These are phyloP conservation scores for Kwoniella bestiolae DNA, from an alignment of 768 basidiomycete species.

Conservation along the genomic window DNA sequence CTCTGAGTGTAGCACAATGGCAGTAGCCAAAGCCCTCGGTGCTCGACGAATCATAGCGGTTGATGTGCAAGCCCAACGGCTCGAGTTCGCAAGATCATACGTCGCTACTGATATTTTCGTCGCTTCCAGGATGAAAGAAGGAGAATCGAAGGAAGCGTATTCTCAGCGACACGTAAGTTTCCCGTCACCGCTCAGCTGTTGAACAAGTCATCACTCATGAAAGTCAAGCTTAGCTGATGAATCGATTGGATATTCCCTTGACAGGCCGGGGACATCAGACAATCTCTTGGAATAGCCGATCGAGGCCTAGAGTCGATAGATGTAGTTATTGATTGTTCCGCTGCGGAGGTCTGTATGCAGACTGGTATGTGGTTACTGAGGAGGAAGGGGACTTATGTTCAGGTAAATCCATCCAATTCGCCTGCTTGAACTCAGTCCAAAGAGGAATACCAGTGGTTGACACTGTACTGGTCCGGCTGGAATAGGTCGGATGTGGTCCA, in stretches of 20 bases:
- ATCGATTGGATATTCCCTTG: too few relatives aligned
- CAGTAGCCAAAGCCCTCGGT: constrained; percentile 87
- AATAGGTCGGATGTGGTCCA: constrained; percentile 20
- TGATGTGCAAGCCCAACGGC: constrained; percentile 63
- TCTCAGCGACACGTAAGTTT: constrained; percentile 67
- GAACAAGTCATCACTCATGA: too few relatives aligned
- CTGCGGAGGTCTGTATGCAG: constrained; percentile 88
- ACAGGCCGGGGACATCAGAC: constrained; percentile 67
- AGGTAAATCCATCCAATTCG: constrained; percentile 11
- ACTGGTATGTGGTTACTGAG: constrained; percentile 76
- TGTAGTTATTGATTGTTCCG: constrained; percentile 85
- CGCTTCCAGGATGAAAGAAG: constrained; percentile 57
- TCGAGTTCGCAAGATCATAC: constrained; percentile 81
- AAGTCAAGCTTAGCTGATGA: too few relatives aligned
- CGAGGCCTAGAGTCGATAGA: constrained; percentile 74
- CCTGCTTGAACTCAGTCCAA: constrained; percentile 21
- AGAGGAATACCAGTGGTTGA: not conserved
- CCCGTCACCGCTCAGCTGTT: too few relatives aligned
- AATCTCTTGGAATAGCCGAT: constrained; percentile 69
- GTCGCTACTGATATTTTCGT: constrained; percentile 69
- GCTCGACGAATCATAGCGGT: constrained; percentile 80
- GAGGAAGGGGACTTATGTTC: constrained; percentile 37
- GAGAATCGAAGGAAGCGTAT: constrained; percentile 70
- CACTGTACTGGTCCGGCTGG: not conserved
- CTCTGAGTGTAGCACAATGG: constrained; percentile 62